A percentile compares a stretch with the other conserved stretches of the same genome.
phyloP scores from a whole-genome alignment of 495 filamentous ascomycete species.

The Neurospora cerealis region DNA sequence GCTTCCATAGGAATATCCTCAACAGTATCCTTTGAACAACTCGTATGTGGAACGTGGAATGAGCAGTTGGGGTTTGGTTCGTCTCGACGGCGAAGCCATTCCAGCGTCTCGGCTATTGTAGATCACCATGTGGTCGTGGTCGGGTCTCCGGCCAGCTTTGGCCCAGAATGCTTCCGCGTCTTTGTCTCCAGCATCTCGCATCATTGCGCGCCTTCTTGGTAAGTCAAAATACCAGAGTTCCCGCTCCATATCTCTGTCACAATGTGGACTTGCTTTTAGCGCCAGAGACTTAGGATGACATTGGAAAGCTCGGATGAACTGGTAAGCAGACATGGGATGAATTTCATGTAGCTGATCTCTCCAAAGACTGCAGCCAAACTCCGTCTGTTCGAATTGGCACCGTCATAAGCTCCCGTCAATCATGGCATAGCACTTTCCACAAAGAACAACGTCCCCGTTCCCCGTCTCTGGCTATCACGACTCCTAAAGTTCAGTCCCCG shows the following conservation, averaged over 20 bases:
- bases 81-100: conserved; percentile 13
- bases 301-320: neutral
- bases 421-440: conserved; percentile 21
- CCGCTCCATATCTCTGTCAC: neutral
- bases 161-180: conserved; percentile 13
- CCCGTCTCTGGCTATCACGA: conserved; percentile 11
- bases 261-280: neutral
- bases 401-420: conserved; percentile 16
- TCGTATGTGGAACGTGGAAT: conserved; percentile 3
- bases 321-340: neutral
- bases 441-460: conserved; percentile 3
- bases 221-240: neutral
- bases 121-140: conserved; percentile 16
- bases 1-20: neutral
- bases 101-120: neutral
- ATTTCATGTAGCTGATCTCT: neutral
- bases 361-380: neutral
- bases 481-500: conserved; percentile 9
- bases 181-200: conserved; percentile 5
- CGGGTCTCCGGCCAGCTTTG: conserved; percentile 16
- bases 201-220: conserved; percentile 12
- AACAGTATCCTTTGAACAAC: neutral
- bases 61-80: conserved; percentile 8
- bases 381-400: conserved; percentile 4
- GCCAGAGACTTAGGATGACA: conserved; percentile 2